Percentiles rank a stretch among this genome's conserved stretches.
phyloP scores from a whole-genome alignment of 371 early-diverging fungal genomes.

The Rhizomucor miehei region DNA sequence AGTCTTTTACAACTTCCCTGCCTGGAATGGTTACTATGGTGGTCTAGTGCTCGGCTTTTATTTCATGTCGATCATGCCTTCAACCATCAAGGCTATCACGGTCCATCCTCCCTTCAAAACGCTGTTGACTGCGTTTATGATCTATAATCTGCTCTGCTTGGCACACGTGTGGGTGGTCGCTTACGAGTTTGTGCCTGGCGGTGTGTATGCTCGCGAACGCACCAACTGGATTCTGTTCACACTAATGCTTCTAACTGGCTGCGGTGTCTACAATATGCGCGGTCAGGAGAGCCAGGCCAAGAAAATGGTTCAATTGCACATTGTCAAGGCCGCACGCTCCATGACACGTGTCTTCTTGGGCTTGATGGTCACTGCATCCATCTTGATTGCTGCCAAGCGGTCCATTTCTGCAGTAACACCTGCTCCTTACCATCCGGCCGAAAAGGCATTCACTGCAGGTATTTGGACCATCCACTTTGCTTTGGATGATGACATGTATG shows the following conservation, averaged over 20 bases:
- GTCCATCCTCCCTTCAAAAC: slow-evolving; percentile 69
- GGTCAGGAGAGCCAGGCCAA: slow-evolving; percentile 17
- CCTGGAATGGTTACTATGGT: slow-evolving; percentile 64
- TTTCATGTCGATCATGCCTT: slow-evolving; percentile 59
- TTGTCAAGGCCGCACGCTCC: slow-evolving; percentile 35
- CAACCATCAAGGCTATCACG: slow-evolving; percentile 54
- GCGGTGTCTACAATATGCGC: slow-evolving; percentile 49
- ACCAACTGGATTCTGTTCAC: slow-evolving; percentile 65
- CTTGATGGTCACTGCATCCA: slow-evolving; percentile 27
- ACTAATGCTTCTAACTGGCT: slow-evolving; percentile 48
- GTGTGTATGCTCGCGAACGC: slow-evolving; percentile 70
- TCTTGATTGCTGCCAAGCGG: slow-evolving; percentile 33
- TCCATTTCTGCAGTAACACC: slow-evolving; percentile 41
- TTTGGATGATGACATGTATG: slow-evolving; percentile 83
- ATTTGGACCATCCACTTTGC: slow-evolving; percentile 91
- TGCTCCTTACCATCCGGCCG: slow-evolving; percentile 58
- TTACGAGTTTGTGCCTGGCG: slow-evolving; percentile 83
- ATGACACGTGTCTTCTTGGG: slow-evolving; percentile 30
- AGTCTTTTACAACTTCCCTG: slow-evolving; percentile 53
- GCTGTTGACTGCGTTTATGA: slow-evolving; percentile 54
- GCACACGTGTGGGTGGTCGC: slow-evolving; percentile 82
- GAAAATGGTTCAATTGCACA: slow-evolving; percentile 29
- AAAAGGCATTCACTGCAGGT: slow-evolving; percentile 73
- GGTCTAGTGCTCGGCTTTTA: slow-evolving; percentile 67
- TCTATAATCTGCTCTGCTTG: slow-evolving; percentile 67